Conservation (phyloP, 1,284 basidiomycete species). For the Coniferiporia sulphurascens region DNA sequence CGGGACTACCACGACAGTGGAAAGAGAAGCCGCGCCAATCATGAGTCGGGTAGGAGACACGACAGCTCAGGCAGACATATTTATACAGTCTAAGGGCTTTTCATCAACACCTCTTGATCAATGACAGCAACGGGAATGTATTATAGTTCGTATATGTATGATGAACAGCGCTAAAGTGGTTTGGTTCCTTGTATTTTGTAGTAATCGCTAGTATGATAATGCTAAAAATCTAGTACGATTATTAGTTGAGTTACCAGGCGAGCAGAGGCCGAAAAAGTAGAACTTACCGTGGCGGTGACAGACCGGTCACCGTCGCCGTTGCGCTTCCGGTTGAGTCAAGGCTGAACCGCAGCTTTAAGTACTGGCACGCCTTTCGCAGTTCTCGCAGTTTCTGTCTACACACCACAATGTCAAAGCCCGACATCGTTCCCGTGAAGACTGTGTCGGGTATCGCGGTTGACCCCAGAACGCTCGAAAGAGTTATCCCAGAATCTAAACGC, state of each 20-base stretch:
- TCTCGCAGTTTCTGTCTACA: not conserved
- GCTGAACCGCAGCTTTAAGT: not conserved
- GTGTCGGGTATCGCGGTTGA: conserved; percentile 80
- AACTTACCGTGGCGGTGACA: too few species aligned
- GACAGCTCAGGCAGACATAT: conserved; percentile 15
- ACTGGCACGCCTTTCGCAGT: not conserved
- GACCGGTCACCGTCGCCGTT: too few species aligned
- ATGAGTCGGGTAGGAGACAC: conserved; percentile 11
- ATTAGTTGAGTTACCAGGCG: too few species aligned
- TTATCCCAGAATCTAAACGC: conserved; percentile 81
- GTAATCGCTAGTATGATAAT: too few species aligned
- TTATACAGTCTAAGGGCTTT: conserved; percentile 14
- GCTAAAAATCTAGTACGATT: too few species aligned
- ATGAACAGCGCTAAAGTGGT: too few species aligned
- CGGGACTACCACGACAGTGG: conserved; percentile 11
- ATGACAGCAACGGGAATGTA: not conserved
- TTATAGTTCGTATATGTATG: not conserved
- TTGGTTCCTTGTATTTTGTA: too few species aligned
- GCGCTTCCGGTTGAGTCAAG: not conserved
- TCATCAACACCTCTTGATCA: too few species aligned
- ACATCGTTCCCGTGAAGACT: conserved; percentile 64
- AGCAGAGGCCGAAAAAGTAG: too few species aligned
- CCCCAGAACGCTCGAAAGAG: conserved; percentile 77
- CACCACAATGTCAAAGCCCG: conserved; percentile 67
- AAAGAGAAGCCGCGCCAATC: conserved; percentile 4